A percentile compares a stretch with the other conserved stretches of the same genome.
These are phyloP conservation scores for Suillus decipiens DNA, from an alignment of 768 basidiomycete species.

Conservation along the genomic window DNA sequence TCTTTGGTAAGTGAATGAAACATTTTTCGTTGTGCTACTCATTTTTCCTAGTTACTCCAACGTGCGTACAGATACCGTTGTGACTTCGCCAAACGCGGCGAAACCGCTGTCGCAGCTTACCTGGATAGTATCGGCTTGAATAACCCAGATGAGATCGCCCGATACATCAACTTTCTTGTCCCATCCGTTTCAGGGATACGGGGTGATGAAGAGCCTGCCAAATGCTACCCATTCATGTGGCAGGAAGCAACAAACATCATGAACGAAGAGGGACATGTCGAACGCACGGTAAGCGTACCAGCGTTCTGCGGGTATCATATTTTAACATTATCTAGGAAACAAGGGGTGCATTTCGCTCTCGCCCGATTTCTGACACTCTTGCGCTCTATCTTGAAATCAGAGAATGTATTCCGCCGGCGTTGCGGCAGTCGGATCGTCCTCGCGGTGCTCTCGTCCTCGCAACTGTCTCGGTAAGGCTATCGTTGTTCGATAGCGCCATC, in stretches of 20 bases:
- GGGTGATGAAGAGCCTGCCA: neutral
- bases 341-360: neutral
- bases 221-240: conserved; percentile 1
- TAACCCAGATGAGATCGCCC: neutral
- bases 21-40: neutral
- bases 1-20: neutral
- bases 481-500: neutral
- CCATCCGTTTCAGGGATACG: neutral
- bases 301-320: neutral
- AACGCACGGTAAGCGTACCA: neutral
- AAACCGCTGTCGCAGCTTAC: neutral
- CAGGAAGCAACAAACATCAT: neutral
- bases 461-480: neutral
- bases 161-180: neutral
- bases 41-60: neutral
- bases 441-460: neutral
- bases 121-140: neutral
- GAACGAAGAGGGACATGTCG: neutral
- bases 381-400: neutral
- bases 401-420: neutral
- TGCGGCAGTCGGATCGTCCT: neutral
- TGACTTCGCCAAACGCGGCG: neutral
- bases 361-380: neutral
- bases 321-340: neutral
- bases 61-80: neutral